phyloP scores from a whole-genome alignment of 2,329 filamentous ascomycete species.

The Fusarium sp. region DNA sequence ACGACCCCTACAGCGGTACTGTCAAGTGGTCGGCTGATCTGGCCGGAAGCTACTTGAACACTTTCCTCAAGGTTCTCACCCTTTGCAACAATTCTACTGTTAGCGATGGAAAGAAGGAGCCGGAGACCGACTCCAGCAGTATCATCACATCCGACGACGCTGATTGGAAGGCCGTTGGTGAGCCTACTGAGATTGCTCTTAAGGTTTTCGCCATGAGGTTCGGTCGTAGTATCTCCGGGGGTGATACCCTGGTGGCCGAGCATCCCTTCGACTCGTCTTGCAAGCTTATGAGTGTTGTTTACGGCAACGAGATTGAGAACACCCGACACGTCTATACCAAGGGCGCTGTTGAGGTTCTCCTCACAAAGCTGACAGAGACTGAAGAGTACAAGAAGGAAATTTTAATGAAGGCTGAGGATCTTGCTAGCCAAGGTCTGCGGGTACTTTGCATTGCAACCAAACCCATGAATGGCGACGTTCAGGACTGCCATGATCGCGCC shows the following conservation, averaged over 20 bases:
- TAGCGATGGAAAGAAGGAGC: constrained; percentile 61
- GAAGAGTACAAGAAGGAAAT: constrained; percentile 62
- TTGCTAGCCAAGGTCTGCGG: constrained; percentile 74
- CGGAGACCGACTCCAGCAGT: constrained; percentile 61
- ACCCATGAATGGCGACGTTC: constrained; percentile 53
- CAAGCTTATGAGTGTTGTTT: constrained; percentile 82
- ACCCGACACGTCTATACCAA: constrained; percentile 65
- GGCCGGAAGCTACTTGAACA: constrained; percentile 57
- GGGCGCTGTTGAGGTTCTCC: constrained; percentile 68
- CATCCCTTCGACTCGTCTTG: constrained; percentile 80
- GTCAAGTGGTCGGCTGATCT: constrained; percentile 60
- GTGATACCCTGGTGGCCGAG: constrained; percentile 68
- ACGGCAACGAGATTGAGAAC: constrained; percentile 55
- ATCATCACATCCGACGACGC: constrained; percentile 60
- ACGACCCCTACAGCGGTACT: constrained; percentile 70
- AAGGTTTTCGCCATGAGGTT: constrained; percentile 80
- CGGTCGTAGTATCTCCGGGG: constrained; percentile 61
- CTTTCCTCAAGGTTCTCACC: constrained; percentile 67
- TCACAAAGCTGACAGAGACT: constrained; percentile 64
- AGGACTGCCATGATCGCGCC: constrained; percentile 62
- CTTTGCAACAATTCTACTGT: constrained; percentile 72
- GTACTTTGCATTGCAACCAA: constrained; percentile 75
- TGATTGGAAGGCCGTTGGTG: constrained; percentile 71
- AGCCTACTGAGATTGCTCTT: constrained; percentile 80
- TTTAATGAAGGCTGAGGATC: constrained; percentile 63